Evolutionary conservation across 192 early-diverging fungal genomes (phyloP), one percentile per base, ranked within the genome.

Genomic region (Linnemannia hyalina): DNA sequence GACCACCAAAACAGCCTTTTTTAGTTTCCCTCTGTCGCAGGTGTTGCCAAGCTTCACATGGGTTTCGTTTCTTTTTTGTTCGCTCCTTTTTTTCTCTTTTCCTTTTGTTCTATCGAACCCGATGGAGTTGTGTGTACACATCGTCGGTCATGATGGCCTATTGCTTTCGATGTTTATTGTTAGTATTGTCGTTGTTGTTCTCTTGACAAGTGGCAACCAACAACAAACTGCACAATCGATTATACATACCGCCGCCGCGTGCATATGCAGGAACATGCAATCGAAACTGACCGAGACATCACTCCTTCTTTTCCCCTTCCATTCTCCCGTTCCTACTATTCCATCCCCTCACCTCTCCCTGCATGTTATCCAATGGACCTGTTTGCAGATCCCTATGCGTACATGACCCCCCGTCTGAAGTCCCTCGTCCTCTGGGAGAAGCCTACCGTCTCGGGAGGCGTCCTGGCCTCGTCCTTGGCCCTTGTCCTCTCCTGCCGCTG

Each of bases 341-440:
- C 20, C 36, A 41, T 74, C 26, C 41, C 18, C 73, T 52, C 2
- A 16, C 15, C 32, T n/a, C 3, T 16, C 23, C 38, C 47, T 26
- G 22, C 73, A 32, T 54, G 10, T 23, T 3, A 15, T 15, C 44
- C 44, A 10, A 10, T 60, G 6, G n/a, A 60, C n/a, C 0, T 60
- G 29, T 6, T 26, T 46, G 22, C 57, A 86, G 83, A 77, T 55
- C 79, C 78, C 22, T 80, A 86, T 42, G 74, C 78, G 32, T 86
- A 86, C 79, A 86, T 86, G 78, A 80, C 78, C 15, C 83, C 83
- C 18, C 49, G 83, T 23, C 75, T 86, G 70, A 80, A 80, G 79
- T 81, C 75, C 70, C 83, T 86, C 7, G 75, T 86, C 63, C 83
- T 86, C 63, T 86, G 83, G 83, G 78, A 86, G 75, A 76, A 73